Percentiles rank a stretch among this genome's conserved stretches.
These are phyloP conservation scores for Tuber magnatum DNA, from an alignment of 495 filamentous ascomycete genomes.

Conservation along the genomic window DNA sequence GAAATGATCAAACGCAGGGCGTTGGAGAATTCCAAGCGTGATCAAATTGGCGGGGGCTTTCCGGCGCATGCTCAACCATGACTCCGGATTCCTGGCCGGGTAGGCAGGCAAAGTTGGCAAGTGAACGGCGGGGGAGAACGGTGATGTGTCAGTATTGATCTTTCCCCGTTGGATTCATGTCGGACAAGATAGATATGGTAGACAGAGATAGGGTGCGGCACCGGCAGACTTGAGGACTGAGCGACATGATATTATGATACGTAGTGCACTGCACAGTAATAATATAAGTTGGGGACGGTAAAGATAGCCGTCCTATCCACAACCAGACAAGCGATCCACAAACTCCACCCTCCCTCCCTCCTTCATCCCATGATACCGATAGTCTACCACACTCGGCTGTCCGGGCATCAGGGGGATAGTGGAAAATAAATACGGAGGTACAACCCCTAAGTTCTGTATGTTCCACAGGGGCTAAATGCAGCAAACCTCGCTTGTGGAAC, in stretches of 20 bases:
- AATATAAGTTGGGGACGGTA: neutral
- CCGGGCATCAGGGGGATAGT: neutral
- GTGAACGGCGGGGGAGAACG: neutral
- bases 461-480: too few species aligned
- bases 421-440: neutral
- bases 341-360: neutral
- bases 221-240: neutral
- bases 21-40: neutral
- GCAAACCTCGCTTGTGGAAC: too few species aligned
- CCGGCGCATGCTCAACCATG: neutral
- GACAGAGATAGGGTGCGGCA: neutral
- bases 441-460: neutral
- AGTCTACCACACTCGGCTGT: neutral
- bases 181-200: neutral
- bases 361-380: neutral
- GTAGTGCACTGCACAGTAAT: neutral
- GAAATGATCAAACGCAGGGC: neutral
- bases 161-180: neutral
- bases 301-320: neutral
- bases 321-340: neutral
- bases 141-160: slow-evolving; percentile 4
- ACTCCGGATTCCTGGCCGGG: neutral
- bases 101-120: neutral
- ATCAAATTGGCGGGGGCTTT: neutral
- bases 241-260: neutral